phyloP scores from a whole-genome alignment of 192 early-diverging fungal species.

The Linnemannia exigua region DNA sequence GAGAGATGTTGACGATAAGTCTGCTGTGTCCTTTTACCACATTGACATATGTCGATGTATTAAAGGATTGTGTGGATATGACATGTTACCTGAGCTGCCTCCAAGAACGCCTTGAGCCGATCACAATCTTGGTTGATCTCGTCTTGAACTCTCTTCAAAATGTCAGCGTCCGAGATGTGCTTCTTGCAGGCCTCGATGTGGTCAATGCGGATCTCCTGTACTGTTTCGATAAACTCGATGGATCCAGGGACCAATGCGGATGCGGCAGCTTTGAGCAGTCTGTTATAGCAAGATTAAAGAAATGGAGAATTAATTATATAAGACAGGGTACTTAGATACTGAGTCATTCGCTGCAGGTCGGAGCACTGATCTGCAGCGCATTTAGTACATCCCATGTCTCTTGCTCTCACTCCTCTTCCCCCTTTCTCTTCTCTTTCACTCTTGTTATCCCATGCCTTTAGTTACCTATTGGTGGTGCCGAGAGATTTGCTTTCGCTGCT shows the following conservation, averaged over 20 bases:
- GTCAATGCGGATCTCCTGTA: constrained; percentile 85
- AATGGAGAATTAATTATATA: neutral
- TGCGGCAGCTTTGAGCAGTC: constrained; percentile 77
- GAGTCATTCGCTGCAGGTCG: neutral
- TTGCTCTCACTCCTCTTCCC: too few species aligned
- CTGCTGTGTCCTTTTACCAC: neutral
- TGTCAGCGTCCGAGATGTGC: constrained; percentile 65
- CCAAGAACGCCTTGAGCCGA: constrained; percentile 86
- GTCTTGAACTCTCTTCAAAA: constrained; percentile 63
- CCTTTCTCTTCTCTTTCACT: too few species aligned
- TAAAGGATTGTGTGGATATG: neutral
- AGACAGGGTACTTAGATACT: neutral
- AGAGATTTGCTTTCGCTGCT: constrained; percentile 89
- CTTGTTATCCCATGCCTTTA: too few species aligned
- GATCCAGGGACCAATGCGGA: constrained; percentile 83
- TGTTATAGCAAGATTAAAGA: constrained; percentile 21
- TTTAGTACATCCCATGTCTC: too few species aligned
- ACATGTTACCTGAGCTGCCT: constrained; percentile 84
- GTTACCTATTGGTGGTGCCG: constrained; percentile 90
- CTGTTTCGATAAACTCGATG: constrained; percentile 77
- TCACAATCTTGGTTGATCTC: constrained; percentile 86
- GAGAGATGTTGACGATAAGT: constrained; percentile 1
- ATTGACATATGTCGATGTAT: neutral
- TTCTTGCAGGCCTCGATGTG: constrained; percentile 81
- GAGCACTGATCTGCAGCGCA: neutral